These are phyloP conservation scores for Didymosphaeria variabile DNA, from an alignment of 2,329 filamentous ascomycete genomes.

Conservation along the genomic window DNA sequence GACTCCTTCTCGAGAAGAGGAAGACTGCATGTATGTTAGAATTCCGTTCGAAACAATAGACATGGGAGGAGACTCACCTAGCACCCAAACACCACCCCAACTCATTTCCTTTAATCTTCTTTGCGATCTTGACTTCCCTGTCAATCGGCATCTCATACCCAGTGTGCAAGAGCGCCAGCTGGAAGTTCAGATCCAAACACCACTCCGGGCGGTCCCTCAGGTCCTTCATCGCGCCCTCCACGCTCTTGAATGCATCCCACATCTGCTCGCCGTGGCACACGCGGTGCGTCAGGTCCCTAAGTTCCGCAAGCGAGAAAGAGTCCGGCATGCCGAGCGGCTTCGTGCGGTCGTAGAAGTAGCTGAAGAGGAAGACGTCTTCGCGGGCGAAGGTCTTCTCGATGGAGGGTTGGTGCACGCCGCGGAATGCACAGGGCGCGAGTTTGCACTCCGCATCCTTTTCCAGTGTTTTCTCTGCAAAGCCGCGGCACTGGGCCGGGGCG, in stretches of 20 bases:
- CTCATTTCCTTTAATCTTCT: constrained; percentile 98
- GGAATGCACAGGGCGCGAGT: constrained; percentile 95
- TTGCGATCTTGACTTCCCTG: constrained; percentile 95
- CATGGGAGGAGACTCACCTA: constrained; percentile 68
- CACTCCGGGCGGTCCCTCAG: constrained; percentile 84
- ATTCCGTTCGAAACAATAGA: constrained; percentile 12
- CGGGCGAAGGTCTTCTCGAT: constrained; percentile 89
- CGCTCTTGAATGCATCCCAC: constrained; percentile 82
- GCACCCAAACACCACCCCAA: constrained; percentile 97
- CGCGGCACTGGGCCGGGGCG: constrained; percentile 86
- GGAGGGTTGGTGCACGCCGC: constrained; percentile 92
- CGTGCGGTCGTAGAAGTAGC: constrained; percentile 97
- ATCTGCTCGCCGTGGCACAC: constrained; percentile 81
- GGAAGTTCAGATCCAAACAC: constrained; percentile 96
- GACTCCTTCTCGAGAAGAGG: constrained; percentile 82
- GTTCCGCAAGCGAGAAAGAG: constrained; percentile 89
- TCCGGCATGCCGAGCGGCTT: constrained; percentile 97
- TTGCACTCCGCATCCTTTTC: constrained; percentile 84
- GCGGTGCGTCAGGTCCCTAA: constrained; percentile 82
- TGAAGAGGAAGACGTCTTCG: constrained; percentile 96
- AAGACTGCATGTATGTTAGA: constrained; percentile 67
- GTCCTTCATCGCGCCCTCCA: constrained; percentile 82
- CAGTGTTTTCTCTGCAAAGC: constrained; percentile 87
- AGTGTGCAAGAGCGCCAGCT: constrained; percentile 89
- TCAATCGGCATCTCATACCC: constrained; percentile 98